phyloP scores from a whole-genome alignment of 129 eudicot genomes.

The Flaveria brownii region DNA sequence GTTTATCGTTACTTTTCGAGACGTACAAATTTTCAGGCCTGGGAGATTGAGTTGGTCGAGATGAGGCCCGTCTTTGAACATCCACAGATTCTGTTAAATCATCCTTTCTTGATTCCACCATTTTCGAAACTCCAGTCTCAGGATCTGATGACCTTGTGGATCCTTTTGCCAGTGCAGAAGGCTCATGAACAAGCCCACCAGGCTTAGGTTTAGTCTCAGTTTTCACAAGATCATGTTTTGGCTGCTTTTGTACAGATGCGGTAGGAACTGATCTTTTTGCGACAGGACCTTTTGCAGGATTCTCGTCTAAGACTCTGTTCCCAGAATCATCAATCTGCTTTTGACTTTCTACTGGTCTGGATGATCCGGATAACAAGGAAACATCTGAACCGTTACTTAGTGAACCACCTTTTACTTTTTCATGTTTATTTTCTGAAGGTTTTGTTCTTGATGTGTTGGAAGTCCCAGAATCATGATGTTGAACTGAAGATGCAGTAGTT shows the following conservation, averaged over 20 bases:
- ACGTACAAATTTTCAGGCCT: constrained; percentile 53
- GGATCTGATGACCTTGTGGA: constrained; percentile 55
- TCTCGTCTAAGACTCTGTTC: constrained; percentile 50
- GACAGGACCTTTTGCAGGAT: constrained; percentile 45
- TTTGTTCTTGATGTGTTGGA: constrained; percentile 48
- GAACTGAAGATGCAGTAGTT: constrained; percentile 35
- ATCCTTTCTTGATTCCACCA: constrained; percentile 56
- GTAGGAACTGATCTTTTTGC: constrained; percentile 56
- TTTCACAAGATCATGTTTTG: constrained; percentile 61
- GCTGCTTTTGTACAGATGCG: constrained; percentile 67
- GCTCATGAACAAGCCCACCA: constrained; percentile 28
- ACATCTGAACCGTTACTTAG: constrained; percentile 55
- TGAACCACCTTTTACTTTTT: constrained; percentile 53
- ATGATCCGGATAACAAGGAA: constrained; percentile 34
- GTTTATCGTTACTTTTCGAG: constrained; percentile 57
- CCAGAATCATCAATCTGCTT: constrained; percentile 63
- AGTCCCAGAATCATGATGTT: constrained; percentile 50
- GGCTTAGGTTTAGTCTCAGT: constrained; percentile 58
- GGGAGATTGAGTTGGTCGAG: constrained; percentile 71
- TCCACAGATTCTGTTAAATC: constrained; percentile 58
- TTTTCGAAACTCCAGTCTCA: constrained; percentile 50
- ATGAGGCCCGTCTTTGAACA: constrained; percentile 48
- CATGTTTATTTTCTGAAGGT: constrained; percentile 58
- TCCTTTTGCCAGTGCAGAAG: constrained; percentile 46
- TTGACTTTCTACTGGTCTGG: constrained; percentile 56